phyloP scores from a whole-genome alignment of 1,284 basidiomycete genomes.

The Coniferiporia sulphurascens region DNA sequence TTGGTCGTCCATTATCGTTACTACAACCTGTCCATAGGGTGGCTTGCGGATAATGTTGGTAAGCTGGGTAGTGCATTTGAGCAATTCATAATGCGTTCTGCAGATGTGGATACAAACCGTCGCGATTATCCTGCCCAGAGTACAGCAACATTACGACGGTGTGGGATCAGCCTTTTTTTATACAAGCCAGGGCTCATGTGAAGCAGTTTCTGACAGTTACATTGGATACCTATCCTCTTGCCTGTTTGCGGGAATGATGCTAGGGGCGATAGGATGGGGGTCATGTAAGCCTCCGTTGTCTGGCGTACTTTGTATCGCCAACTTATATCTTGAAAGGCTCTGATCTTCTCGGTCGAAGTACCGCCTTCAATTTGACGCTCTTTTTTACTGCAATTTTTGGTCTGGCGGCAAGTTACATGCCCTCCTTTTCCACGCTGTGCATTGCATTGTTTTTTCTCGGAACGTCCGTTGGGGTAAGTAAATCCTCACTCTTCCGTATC shows the following conservation, averaged over 20 bases:
- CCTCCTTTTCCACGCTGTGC: conserved; percentile 72
- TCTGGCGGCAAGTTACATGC: conserved; percentile 71
- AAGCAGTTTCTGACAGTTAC: conserved; percentile 63
- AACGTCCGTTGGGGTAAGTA: conserved; percentile 80
- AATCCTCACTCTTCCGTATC: not conserved
- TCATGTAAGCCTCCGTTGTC: conserved; percentile 49
- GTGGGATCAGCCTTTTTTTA: conserved; percentile 24
- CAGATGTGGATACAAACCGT: conserved; percentile 89
- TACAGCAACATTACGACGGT: conserved; percentile 83
- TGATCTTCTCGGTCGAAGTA: conserved; percentile 78
- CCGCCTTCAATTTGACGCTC: conserved; percentile 91
- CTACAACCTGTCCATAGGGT: conserved; percentile 41
- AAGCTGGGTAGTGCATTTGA: conserved; percentile 6
- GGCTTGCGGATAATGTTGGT: conserved; percentile 82
- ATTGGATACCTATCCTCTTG: conserved; percentile 76
- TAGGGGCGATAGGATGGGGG: conserved; percentile 91
- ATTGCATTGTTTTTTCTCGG: conserved; percentile 83
- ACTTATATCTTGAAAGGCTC: conserved; percentile 38
- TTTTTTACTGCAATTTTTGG: conserved; percentile 90
- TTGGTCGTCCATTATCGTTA: not conserved
- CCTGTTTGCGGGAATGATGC: conserved; percentile 94
- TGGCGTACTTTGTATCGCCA: not conserved
- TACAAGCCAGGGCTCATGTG: conserved; percentile 5
- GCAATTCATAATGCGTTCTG: conserved; percentile 30
- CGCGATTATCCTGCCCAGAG: conserved; percentile 88